Evolutionary conservation across 1,284 basidiomycete species (phyloP), one percentile per base, ranked within the genome.

Genomic region (Prillingera fragicola): DNA sequence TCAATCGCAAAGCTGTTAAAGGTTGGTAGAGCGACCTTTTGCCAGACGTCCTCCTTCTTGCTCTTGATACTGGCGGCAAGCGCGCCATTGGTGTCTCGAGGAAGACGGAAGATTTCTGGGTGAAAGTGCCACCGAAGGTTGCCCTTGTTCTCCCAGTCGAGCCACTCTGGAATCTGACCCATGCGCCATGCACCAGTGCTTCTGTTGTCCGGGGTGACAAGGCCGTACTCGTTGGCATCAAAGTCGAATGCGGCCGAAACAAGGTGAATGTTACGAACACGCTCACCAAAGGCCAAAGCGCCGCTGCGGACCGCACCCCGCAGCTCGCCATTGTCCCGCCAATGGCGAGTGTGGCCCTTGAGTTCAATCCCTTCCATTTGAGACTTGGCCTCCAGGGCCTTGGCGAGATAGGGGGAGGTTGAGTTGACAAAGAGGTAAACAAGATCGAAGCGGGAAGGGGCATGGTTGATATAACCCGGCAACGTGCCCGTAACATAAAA

Each of bases 1-100:
- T 69, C 66, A 32, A 69, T 69, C 21, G 48, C 54, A 40, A 69
- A 69, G 28, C 56, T 59, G 44, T 67, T 63, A 56, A 69, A 69
- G 19, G 48, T 62, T 14, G 66, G 66, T 26, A 63, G 28, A 6
- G 60, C 38, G 34, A 44, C 29, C 6, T 45, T 38, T 21, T 51
- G 55, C 66, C 66, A 69, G 23, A 52, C 44, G 21, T 43, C 37
- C 52, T 69, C 65, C 36, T 48, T 44, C 10, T 41, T 5, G 14
- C 47, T 43, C 15, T 12, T 22, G 12, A 48, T 35, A 9, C 26
- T n/a, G 3, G 33, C 17, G 5, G 43, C 31, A 8, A 49, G 22
- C 6, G 42, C 18, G n/a, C 50, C 43, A 12, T 60, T 58, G n/a
- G 56, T 23, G 41, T 65, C 63, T 10, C 46, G 37, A 4, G 65